phyloP scores from a whole-genome alignment of 1,139 yeast genomes.

The Zygoascus sp. region DNA sequence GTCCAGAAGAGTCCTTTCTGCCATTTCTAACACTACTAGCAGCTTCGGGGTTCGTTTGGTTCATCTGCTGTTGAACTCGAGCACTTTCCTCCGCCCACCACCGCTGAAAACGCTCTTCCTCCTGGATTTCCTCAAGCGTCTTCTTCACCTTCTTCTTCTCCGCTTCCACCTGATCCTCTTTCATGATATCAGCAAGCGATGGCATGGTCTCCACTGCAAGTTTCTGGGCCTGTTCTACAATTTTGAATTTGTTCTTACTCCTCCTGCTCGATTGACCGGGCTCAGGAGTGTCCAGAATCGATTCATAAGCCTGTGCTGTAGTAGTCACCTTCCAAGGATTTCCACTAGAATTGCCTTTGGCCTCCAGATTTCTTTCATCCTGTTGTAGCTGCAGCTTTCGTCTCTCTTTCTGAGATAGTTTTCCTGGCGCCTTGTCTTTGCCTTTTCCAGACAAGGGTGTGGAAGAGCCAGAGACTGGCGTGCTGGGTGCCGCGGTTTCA shows the following conservation, averaged over 20 bases:
- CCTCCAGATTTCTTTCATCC: constrained; percentile 7
- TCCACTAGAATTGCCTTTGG: constrained; percentile 17
- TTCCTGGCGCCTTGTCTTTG: constrained; percentile 17
- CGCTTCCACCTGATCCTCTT: constrained; percentile 44
- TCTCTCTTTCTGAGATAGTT: constrained; percentile 51
- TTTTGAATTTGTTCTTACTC: not conserved
- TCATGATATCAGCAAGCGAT: constrained; percentile 37
- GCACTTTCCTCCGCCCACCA: constrained; percentile 73
- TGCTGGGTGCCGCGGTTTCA: not conserved
- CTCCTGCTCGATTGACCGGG: not conserved
- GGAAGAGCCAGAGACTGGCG: not conserved
- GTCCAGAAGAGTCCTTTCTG: not conserved
- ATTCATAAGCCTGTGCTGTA: not conserved
- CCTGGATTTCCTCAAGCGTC: constrained; percentile 64
- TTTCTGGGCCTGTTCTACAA: constrained; percentile 1
- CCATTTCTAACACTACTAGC: not conserved
- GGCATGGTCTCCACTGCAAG: not conserved
- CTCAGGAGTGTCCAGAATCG: not conserved
- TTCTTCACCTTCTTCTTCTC: constrained; percentile 35
- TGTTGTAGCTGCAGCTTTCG: constrained; percentile 32
- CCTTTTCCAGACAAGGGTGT: not conserved
- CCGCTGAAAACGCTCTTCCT: constrained; percentile 70
- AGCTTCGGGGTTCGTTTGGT: constrained; percentile 11
- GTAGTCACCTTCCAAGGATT: constrained; percentile 5
- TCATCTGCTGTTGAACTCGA: constrained; percentile 17